Conservation (phyloP, 345 rosid species). For the Hirschfeldia incana region DNA sequence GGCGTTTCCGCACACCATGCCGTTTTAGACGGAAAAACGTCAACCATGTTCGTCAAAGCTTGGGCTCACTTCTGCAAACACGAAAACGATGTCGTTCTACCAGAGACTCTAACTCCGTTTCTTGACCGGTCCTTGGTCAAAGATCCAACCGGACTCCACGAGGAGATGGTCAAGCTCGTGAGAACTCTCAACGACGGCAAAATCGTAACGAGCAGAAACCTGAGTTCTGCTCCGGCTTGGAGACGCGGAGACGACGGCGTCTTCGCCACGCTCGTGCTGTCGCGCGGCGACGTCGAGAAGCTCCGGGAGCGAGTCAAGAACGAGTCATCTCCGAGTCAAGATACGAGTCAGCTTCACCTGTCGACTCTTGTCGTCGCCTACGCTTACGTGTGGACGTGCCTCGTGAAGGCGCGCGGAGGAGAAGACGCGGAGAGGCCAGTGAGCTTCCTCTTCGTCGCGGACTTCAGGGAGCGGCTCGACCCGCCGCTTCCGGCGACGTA, state of each 20-base stretch:
- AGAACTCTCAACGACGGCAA: not conserved
- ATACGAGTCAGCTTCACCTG: slow-evolving; percentile 10
- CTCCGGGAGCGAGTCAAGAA: slow-evolving; percentile 32
- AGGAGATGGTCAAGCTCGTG: slow-evolving; percentile 3
- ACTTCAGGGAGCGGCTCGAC: slow-evolving; percentile 9
- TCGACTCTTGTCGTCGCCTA: slow-evolving; percentile 43
- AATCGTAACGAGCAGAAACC: not conserved
- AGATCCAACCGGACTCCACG: slow-evolving; percentile 20
- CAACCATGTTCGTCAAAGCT: slow-evolving; percentile 30
- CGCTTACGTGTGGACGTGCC: slow-evolving; percentile 36
- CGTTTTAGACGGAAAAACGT: slow-evolving; percentile 26
- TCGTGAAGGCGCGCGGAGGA: slow-evolving; percentile 32
- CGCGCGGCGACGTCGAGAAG: slow-evolving; percentile 23
- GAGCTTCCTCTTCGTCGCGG: not conserved
- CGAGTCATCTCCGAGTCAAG: not conserved
- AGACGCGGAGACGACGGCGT: slow-evolving; percentile 4
- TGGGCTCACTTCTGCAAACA: slow-evolving; percentile 38
- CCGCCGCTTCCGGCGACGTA: slow-evolving; percentile 24
- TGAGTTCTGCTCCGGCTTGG: not conserved
- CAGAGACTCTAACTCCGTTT: slow-evolving; percentile 24
- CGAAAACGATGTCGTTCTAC: not conserved
- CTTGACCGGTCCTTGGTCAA: slow-evolving; percentile 30
- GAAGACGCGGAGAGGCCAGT: slow-evolving; percentile 11
- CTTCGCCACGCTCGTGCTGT: slow-evolving; percentile 38
- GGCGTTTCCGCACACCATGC: slow-evolving; percentile 25